These are phyloP conservation scores for Globomyces pollinis-pini DNA, from an alignment of 192 early-diverging fungal species.

Conservation along the genomic window DNA sequence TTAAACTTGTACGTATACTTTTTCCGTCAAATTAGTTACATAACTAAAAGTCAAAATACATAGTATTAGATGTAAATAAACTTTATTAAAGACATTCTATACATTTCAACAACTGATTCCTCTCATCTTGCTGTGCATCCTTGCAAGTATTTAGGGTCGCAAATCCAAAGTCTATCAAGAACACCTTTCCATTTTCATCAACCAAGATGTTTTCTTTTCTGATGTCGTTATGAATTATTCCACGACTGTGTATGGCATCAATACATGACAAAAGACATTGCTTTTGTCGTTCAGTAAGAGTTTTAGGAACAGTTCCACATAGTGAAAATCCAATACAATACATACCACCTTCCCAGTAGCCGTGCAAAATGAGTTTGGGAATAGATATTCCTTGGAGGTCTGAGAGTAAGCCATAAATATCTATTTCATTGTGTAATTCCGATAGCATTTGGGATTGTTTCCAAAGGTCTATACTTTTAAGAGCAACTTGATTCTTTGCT, in stretches of 20 bases:
- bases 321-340: not conserved
- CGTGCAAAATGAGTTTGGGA: not conserved
- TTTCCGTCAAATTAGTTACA: too few species aligned
- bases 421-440: not conserved
- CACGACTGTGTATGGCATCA: not conserved
- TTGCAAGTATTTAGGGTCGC: not conserved
- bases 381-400: not conserved
- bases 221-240: not conserved
- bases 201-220: not conserved
- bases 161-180: conserved; percentile 2
- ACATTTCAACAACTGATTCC: not conserved
- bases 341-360: conserved; percentile 2
- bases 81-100: not conserved
- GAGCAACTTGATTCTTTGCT: not conserved
- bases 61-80: too few species aligned
- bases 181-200: not conserved
- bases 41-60: too few species aligned
- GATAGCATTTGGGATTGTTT: not conserved
- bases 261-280: not conserved
- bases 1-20: too few species aligned
- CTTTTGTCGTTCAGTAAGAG: conserved; percentile 1
- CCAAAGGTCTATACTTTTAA: not conserved
- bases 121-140: not conserved
- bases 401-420: not conserved
- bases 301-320: not conserved